phyloP scores from a whole-genome alignment of 495 filamentous ascomycete genomes.

The Aspergillus ostianus region DNA sequence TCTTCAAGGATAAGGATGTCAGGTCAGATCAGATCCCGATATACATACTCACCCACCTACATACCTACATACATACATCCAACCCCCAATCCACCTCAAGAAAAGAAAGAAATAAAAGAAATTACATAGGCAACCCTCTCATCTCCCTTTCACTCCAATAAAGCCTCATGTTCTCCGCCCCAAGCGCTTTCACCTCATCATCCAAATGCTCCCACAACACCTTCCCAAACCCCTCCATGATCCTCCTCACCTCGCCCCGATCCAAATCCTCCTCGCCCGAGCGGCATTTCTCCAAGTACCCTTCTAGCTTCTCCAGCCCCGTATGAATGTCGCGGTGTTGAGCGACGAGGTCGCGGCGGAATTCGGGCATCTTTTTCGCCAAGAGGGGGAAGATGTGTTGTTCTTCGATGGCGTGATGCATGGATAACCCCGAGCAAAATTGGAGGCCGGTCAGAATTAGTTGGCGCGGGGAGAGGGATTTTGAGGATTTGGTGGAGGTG shows the following conservation, averaged over 20 bases:
- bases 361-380: slow-evolving; percentile 78
- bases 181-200: slow-evolving; percentile 67
- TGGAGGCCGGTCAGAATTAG: slow-evolving; percentile 63
- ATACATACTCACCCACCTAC: too few species aligned
- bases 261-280: slow-evolving; percentile 66
- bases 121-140: slow-evolving; percentile 64
- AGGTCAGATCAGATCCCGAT: too few species aligned
- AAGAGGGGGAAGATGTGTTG: slow-evolving; percentile 76
- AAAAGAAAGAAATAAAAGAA: not conserved
- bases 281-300: slow-evolving; percentile 64
- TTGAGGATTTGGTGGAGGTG: slow-evolving; percentile 50
- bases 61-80: too few species aligned
- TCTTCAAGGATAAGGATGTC: too few species aligned
- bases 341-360: slow-evolving; percentile 62
- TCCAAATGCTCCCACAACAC: slow-evolving; percentile 73
- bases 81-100: not conserved
- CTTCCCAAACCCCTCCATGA: slow-evolving; percentile 66
- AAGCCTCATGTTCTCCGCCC: slow-evolving; percentile 83
- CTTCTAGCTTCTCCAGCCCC: slow-evolving; percentile 71
- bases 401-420: slow-evolving; percentile 87
- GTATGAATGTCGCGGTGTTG: slow-evolving; percentile 82
- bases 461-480: slow-evolving; percentile 53
- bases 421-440: slow-evolving; percentile 65
- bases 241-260: slow-evolving; percentile 61
- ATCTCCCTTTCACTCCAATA: slow-evolving; percentile 82